phyloP scores from a whole-genome alignment of 345 rosid genomes.

The Pugionium dolabratum region DNA sequence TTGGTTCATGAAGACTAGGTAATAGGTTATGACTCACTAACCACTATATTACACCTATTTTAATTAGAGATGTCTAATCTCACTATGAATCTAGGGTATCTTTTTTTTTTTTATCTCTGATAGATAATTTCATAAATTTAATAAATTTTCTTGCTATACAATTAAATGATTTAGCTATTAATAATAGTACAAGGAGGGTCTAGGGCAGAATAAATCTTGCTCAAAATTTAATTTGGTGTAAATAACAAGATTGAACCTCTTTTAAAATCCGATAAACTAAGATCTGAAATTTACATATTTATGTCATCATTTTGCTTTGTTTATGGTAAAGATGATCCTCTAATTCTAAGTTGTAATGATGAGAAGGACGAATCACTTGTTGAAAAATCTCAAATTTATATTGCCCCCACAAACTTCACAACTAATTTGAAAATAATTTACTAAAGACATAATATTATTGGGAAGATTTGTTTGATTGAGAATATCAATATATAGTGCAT shows the following conservation, averaged over 20 bases:
- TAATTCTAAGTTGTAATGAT: constrained; percentile 33
- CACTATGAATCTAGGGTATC: not conserved
- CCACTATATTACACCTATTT: constrained; percentile 24
- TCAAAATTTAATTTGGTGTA: constrained; percentile 5
- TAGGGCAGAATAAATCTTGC: not conserved
- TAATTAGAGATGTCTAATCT: not conserved
- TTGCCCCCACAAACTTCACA: constrained; percentile 7
- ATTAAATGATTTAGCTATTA: too few species aligned
- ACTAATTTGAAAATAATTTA: not conserved
- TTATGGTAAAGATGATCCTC: not conserved
- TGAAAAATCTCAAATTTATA: not conserved
- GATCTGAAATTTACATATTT: not conserved
- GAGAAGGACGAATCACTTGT: constrained; percentile 14
- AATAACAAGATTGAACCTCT: constrained; percentile 2
- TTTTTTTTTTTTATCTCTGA: not conserved
- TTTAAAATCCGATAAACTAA: not conserved
- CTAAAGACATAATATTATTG: not conserved
- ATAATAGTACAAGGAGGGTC: not conserved
- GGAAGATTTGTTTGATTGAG: not conserved
- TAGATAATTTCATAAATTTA: too few species aligned
- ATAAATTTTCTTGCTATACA: too few species aligned
- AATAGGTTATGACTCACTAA: constrained; percentile 43
- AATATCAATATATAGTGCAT: constrained; percentile 1
- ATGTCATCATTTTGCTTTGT: not conserved
- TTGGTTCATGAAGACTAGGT: constrained; percentile 41